phyloP scores from a whole-genome alignment of 495 filamentous ascomycete species.

The Xylaria palmicola region DNA sequence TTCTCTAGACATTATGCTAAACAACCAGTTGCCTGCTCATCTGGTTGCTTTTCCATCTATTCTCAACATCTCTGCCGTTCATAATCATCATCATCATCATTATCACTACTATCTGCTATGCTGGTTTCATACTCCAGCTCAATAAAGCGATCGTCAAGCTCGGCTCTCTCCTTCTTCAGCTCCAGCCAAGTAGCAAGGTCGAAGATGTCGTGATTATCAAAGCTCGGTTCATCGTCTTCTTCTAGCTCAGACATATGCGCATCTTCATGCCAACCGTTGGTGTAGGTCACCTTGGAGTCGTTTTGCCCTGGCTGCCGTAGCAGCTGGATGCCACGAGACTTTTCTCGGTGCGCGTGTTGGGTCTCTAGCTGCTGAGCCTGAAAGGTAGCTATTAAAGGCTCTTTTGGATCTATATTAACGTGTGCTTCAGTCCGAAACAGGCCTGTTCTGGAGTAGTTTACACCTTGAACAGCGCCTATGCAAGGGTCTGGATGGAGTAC shows the following conservation, averaged over 20 bases:
- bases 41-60: background rate
- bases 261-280: background rate
- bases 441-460: slow-evolving; percentile 38
- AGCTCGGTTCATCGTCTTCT: background rate
- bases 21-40: background rate
- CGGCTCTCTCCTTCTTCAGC: slow-evolving; percentile 1
- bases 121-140: slow-evolving; percentile 15
- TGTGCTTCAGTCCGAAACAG: slow-evolving; percentile 43
- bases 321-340: background rate
- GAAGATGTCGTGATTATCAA: background rate
- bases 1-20: background rate
- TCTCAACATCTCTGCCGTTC: background rate
- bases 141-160: slow-evolving; percentile 5
- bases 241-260: background rate
- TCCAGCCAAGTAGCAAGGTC: slow-evolving; percentile 7
- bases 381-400: slow-evolving; percentile 35
- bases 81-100: slow-evolving; percentile 3
- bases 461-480: slow-evolving; percentile 48
- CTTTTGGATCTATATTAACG: slow-evolving; percentile 27
- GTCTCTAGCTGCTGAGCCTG: slow-evolving; percentile 5
- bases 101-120: slow-evolving; percentile 11
- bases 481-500: slow-evolving; percentile 30
- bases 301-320: background rate
- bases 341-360: background rate
- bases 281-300: background rate